Evolutionary conservation across 1,284 basidiomycete species (phyloP), one percentile per base, ranked within the genome.

Genomic region (Trichosporon sp.): DNA sequence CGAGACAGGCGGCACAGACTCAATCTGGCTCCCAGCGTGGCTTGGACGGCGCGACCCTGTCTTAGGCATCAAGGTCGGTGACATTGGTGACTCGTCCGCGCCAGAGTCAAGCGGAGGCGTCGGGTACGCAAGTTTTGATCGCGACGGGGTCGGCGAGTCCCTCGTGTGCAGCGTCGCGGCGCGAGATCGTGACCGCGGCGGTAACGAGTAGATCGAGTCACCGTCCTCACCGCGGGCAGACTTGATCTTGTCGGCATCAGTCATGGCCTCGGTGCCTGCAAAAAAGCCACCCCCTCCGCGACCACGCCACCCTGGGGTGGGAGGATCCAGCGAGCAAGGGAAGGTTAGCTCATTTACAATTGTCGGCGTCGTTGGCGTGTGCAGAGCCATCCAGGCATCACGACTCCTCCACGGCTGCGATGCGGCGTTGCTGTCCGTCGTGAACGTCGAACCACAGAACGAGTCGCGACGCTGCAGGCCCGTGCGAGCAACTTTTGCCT

Each of bases 331-430:
- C 6, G 70, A 67, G 38, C 70, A 72, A 4, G 70, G 70, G 31
- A 69, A 64, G 0, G 66, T 62, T n/a, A 72, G 66, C 18, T 66
- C 68, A 27, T 56, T 44, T 5, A 69, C 58, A 6, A 72, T 44
- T 4, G 63, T 13, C 18, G 65, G 65, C 11, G 51, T 15, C 6
- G 51, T 29, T 1, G 65, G 66, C 23, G 38, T 42, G 53, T 80
- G 75, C 2, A 78, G 70, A 0, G 77, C 77, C 5, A 68, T 62
- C 78, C 78, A 80, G 1, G 75, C 74, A 25, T 78, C 77, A 15
- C 74, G 71, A 12, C 72, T 74, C 38, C 78, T 66, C 78, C 77
- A 80, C 18, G 78, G 78, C 70, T 80, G 77, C n/a, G 74, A 64
- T 6, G 64, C 47, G 38, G 51, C 31, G 42, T 29, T 47, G 64